Base-by-base conservation (phyloP, 2,329 filamentous ascomycete species). In the Fusarium torreyae region DNA sequence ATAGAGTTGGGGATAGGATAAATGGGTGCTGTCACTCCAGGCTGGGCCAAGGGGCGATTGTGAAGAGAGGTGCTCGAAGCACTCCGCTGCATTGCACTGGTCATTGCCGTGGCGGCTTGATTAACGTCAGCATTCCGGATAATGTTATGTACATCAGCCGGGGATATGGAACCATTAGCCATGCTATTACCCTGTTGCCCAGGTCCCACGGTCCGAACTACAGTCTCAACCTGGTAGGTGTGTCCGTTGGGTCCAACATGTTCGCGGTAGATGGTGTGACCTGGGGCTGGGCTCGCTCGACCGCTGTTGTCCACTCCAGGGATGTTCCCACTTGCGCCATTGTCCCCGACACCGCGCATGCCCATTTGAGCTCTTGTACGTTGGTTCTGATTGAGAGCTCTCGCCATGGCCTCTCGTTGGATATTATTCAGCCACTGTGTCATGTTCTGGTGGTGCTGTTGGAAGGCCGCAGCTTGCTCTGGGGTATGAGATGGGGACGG, bases 1-100 rank as follows among this genome's bases (percentile, higher is more conserved):
- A 81, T 76, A n/a, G 82, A 82, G 26, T 75, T 70, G 17, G 74
- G 71, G 3, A 76, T 69, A 34, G 77, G 76, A 52, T 80, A 75
- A 15, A 79, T 73, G 4, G 84, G 81, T 7, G 81, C 81, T 3
- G 83, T 83, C 26, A 83, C 80, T 15, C 82, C 83, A 17, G 82
- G 81, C 38, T 80, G 80, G 8, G 69, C 70, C 50, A 78, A 48
- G 7, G 74, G 63, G 3, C 79, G 77, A n/a, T 61, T 74, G 48
- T 79, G 76, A 50, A 85, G 71, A 7, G 84, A 85, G 6, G 82
- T 79, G 42, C 78, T 82, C 5, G 85, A 85, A 36, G 83, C 80
- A 69, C 83, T 87, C 56, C 85, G 80, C 43, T 86, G 84, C 83
- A 87, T 85, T 36, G 85, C 83, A 67, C 80, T 83, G 7, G 83